Evolutionary conservation across 2,329 filamentous ascomycete genomes (phyloP).

Genomic region (Orbilia quercus): DNA sequence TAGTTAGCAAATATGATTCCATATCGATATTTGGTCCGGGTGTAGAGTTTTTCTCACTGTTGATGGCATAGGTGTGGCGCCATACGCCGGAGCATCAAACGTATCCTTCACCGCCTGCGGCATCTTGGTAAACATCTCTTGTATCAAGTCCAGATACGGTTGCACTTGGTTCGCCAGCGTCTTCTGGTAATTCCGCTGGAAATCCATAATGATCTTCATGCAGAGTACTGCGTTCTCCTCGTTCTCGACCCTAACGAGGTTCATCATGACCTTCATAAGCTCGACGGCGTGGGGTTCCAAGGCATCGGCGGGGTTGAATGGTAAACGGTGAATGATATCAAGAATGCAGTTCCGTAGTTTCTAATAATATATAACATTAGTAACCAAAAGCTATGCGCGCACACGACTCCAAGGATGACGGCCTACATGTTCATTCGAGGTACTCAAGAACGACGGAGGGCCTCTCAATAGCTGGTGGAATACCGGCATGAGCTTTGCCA

Average conservation of each 20-base stretch:
- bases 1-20: constrained; percentile 6
- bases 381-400: constrained; percentile 18
- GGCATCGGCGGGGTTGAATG: constrained; percentile 76
- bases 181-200: constrained; percentile 91
- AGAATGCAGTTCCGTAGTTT: constrained; percentile 93
- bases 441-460: constrained; percentile 89
- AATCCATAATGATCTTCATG: constrained; percentile 97
- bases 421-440: constrained; percentile 83
- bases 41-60: constrained; percentile 59
- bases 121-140: constrained; percentile 96
- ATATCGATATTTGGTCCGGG: neutral
- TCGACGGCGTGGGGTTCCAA: constrained; percentile 90
- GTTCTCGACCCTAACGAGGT: constrained; percentile 88
- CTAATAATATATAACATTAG: constrained; percentile 63
- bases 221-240: constrained; percentile 99
- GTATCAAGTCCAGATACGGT: constrained; percentile 87
- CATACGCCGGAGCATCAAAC: constrained; percentile 82
- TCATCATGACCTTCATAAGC: constrained; percentile 89
- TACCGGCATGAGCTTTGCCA: constrained; percentile 87
- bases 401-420: constrained; percentile 3
- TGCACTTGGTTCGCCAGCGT: constrained; percentile 84
- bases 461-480: constrained; percentile 87
- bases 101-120: constrained; percentile 94
- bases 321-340: constrained; percentile 92
- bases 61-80: constrained; percentile 70